Evolutionary conservation across 2,329 filamentous ascomycete species (phyloP).

Genomic region (Claviceps citrina): DNA sequence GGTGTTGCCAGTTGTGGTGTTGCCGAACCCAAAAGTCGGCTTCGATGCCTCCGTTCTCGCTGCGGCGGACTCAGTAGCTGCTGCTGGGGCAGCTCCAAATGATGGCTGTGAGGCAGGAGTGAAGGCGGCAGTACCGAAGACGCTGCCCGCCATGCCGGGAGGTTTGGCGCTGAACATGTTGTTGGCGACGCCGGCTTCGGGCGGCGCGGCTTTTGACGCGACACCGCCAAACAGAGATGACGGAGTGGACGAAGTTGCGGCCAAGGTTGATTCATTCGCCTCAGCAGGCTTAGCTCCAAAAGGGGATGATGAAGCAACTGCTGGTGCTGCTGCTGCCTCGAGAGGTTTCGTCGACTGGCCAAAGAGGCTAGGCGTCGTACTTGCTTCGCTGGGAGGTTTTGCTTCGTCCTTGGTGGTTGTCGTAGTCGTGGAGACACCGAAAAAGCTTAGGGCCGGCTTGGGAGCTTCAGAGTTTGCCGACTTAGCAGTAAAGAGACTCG

Average conservation of each 20-base stretch:
- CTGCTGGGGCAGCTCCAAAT: constrained; percentile 7
- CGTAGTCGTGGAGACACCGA: constrained; percentile 8
- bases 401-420: constrained; percentile 10
- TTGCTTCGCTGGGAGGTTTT: constrained; percentile 14
- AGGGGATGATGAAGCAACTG: too few relatives aligned
- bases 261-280: constrained; percentile 12
- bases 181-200: constrained; percentile 6
- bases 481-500: constrained; percentile 20
- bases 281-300: constrained; percentile 21
- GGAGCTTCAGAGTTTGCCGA: constrained; percentile 13
- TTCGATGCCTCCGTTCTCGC: constrained; percentile 9
- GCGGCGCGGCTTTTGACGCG: constrained; percentile 3
- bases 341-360: constrained; percentile 1
- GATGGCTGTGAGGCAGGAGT: constrained; percentile 10
- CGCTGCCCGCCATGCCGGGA: constrained; percentile 5
- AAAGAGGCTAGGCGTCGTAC: constrained; percentile 22
- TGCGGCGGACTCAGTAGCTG: constrained; percentile 9
- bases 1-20: constrained; percentile 12
- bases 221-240: constrained; percentile 7
- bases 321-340: constrained; percentile 12
- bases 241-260: constrained; percentile 9
- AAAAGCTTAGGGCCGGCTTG: constrained; percentile 13
- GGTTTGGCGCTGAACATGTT: constrained; percentile 14
- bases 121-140: constrained; percentile 5
- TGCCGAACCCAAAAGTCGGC: constrained; percentile 21